phyloP scores from a whole-genome alignment of 1,139 yeast species.

The Pichia sp. region DNA sequence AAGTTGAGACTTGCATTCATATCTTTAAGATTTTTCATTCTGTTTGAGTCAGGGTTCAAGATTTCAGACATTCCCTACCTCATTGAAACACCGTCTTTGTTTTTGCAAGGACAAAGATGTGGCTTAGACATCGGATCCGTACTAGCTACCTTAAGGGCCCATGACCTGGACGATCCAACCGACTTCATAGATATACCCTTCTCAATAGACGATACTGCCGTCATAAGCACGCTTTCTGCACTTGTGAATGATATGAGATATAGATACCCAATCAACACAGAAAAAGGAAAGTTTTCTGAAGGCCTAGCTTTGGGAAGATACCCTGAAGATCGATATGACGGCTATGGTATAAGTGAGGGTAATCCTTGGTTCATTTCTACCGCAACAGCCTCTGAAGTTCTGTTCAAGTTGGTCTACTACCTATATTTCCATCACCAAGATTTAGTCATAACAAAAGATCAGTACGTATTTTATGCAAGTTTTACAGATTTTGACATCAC shows the following conservation, averaged over 20 bases:
- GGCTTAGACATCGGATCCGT: constrained; percentile 82
- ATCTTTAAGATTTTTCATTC: constrained; percentile 39
- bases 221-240: constrained; percentile 55
- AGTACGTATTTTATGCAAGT: constrained; percentile 22
- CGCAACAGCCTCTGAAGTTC: constrained; percentile 66
- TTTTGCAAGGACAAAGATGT: constrained; percentile 40
- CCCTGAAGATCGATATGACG: constrained; percentile 91
- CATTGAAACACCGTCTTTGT: constrained; percentile 59
- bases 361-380: constrained; percentile 96
- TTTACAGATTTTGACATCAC: constrained; percentile 21
- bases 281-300: constrained; percentile 36
- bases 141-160: constrained; percentile 64
- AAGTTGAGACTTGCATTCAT: constrained; percentile 31
- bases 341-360: constrained; percentile 67
- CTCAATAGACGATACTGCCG: constrained; percentile 49
- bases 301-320: constrained; percentile 88
- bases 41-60: constrained; percentile 45
- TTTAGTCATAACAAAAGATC: constrained; percentile 30
- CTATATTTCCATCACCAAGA: constrained; percentile 35
- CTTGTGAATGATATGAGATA: constrained; percentile 63
- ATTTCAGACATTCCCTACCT: constrained; percentile 47
- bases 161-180: constrained; percentile 40
- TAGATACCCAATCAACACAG: constrained; percentile 71
- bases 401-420: constrained; percentile 39
- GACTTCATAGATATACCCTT: constrained; percentile 46